Evolutionary conservation across 2,329 filamentous ascomycete species (phyloP), one percentile per base, ranked within the genome.

Genomic region (Aspergillus fumigatus): DNA sequence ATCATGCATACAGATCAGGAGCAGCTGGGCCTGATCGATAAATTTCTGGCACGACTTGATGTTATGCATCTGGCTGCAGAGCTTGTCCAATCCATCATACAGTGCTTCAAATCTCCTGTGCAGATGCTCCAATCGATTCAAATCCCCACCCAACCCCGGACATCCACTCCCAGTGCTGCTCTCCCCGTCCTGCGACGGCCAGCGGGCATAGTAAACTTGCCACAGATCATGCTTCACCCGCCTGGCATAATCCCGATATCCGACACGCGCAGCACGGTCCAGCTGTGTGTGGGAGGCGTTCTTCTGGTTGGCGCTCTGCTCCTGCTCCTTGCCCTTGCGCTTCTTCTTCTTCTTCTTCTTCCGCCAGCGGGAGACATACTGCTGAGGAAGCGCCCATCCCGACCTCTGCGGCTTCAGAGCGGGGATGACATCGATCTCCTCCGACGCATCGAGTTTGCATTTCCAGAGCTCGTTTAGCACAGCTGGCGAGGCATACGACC

Each of bases 391-490:
- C 14, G 32, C 14, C 32, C 32, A 38, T 21, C 4, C 11, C 9
- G n/a, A 19, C 41, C 21, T 45, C 41, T 45, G 10, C 41, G 21
- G n/a, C 19, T 45, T 45, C 41, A 19, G n/a, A 9, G n/a, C 10
- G 23, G 41, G 8, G 10, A 45, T 21, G 4, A 23, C 9, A 3
- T 21, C 41, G n/a, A 45, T 23, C 10, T 19, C 41, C 8, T 21
- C 43, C 43, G 9, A 23, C 23, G 11, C 43, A 25, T 47, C 26
- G 43, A 47, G 19, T 11, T 59, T 57, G 17, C 27, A 48, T 29
- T 50, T 54, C 57, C 57, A 59, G 11, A 57, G 19, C 41, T 54
- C 32, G 23, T 57, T 48, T 5, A 54, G 45, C 19, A 57, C 40
- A 3, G 47, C 19, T 10, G 40, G 3, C 7, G 35, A 17, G 14